These are phyloP conservation scores for Noccaea bulbosa DNA, from an alignment of 345 rosid genomes.

Conservation along the genomic window DNA sequence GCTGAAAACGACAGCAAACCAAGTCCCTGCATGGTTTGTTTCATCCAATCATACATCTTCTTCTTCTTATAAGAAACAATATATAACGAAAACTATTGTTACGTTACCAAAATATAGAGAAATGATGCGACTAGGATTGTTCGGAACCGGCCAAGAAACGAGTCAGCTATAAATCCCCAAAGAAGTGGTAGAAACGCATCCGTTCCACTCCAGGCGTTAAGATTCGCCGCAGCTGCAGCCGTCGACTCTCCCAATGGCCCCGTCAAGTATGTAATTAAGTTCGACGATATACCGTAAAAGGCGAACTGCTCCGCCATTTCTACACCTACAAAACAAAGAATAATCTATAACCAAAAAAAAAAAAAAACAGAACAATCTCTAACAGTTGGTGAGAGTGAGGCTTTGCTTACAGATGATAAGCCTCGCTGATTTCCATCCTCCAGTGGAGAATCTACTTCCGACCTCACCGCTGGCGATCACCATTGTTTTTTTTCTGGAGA, in stretches of 20 bases:
- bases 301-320: too few species aligned
- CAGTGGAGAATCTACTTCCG: conserved; percentile 34
- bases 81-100: background rate
- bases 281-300: too few species aligned
- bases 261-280: too few species aligned
- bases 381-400: background rate
- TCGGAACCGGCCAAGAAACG: too few species aligned
- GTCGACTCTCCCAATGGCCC: too few species aligned
- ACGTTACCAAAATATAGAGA: background rate
- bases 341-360: too few species aligned
- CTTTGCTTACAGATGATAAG: conserved; percentile 47
- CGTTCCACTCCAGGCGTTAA: too few species aligned
- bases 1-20: conserved; percentile 53
- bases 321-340: too few species aligned
- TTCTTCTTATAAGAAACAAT: background rate
- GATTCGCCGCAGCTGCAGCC: too few species aligned
- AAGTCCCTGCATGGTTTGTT: conserved; percentile 43
- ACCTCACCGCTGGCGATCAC: background rate
- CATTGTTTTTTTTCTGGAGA: background rate
- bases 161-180: too few species aligned
- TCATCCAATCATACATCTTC: background rate
- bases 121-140: too few species aligned
- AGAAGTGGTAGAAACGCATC: too few species aligned
- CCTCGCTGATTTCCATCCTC: conserved; percentile 53
- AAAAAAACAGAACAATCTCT: background rate